Evolutionary conservation across 768 basidiomycete species (phyloP), one percentile per base, ranked within the genome.

Genomic region (Rhodosporidiobolus odoratus): DNA sequence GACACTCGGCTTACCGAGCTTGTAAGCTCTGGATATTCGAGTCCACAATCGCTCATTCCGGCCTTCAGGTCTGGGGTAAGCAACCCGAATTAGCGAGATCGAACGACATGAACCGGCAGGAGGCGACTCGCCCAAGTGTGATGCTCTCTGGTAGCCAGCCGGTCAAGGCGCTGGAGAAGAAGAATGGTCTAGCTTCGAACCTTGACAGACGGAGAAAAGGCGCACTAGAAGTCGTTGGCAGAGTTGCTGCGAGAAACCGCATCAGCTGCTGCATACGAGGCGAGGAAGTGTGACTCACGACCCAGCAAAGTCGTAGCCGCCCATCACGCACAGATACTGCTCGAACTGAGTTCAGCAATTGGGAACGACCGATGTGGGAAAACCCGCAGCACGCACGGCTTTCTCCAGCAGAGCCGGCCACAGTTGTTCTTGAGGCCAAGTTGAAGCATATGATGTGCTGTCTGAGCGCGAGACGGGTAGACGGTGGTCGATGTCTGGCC

Each of bases 341-440:
- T 16, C 2, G 53, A 32, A 25, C 25, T 19, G 19, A 13, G 53
- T 10, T n/a, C 13, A 27, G 58, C 59, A 13, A 47, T 17, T n/a
- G n/a, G 35, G 50, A 25, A n/a, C 21, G n/a, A 17, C 25, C 17
- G 32, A 30, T 5, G 34, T 23, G 17, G 30, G 35, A 12, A 17
- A 43, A 4, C 27, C 23, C 17, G 12, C 23, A 7, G 15, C 3
- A 48, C 73, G 43, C 17, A 71, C 73, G 5, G 74, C 74, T 37
- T 75, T 75, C 48, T 75, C 74, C 25, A 75, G 37, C 27, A 75
- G 37, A 13, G 67, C 40, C 2, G 74, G 70, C 74, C 74, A 75
- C 0, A 69, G 38, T 48, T 75, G 63, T 6, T 47, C 43, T 1
- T 40, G 27, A 9, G 43, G 0, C 1, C 34, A 2, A 1, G 41